Evolutionary conservation across 495 filamentous ascomycete species (phyloP).

Genomic region (Xylaria telfairii): DNA sequence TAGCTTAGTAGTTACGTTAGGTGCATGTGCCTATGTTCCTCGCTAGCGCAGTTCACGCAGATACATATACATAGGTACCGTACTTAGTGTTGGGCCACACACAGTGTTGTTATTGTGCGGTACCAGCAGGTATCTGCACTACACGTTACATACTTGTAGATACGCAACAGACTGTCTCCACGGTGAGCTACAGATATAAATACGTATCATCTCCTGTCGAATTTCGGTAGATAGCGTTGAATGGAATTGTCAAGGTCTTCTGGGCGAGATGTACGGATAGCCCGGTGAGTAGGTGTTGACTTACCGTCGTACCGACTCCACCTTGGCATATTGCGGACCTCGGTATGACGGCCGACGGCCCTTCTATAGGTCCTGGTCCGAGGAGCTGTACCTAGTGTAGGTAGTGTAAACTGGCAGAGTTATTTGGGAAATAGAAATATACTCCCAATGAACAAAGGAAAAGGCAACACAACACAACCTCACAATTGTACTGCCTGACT

Average conservation of each 20-base stretch:
- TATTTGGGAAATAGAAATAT: neutral
- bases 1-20: too few relatives aligned
- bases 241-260: neutral
- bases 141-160: too few relatives aligned
- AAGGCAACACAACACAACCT: neutral
- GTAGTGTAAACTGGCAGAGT: neutral
- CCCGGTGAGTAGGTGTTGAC: too few relatives aligned
- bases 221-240: neutral
- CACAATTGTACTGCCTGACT: neutral
- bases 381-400: slow-evolving; percentile 9
- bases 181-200: too few relatives aligned
- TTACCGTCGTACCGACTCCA: neutral
- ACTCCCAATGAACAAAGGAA: neutral
- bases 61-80: too few relatives aligned
- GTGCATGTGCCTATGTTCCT: too few relatives aligned
- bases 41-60: too few relatives aligned
- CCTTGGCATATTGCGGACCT: slow-evolving; percentile 13
- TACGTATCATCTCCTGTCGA: neutral
- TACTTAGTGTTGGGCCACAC: too few relatives aligned
- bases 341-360: slow-evolving; percentile 17
- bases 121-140: neutral
- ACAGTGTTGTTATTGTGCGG: neutral
- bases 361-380: neutral
- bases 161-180: neutral
- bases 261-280: too few relatives aligned